Base-by-base conservation (phyloP, 2,329 filamentous ascomycete genomes). In the Eutypella sp. region DNA sequence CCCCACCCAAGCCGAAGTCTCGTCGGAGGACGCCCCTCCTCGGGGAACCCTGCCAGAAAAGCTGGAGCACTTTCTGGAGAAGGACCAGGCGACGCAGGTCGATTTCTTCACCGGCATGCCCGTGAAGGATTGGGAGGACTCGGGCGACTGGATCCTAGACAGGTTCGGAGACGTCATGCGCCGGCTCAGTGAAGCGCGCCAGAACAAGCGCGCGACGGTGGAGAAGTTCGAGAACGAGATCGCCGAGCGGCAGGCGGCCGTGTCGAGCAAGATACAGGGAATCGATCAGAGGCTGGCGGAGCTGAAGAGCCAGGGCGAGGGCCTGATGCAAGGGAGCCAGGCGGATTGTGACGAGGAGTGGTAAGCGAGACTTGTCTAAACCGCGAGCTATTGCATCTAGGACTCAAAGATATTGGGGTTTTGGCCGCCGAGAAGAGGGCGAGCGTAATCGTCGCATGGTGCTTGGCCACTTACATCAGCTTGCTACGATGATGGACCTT, bases 111-210 rank as follows among this genome's bases (percentile, higher is more conserved):
- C 67, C 3, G 68, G 69, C 43, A 75, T 82, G 70, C 62, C 73
- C 1, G 66, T 81, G 13, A 64, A 70, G 15, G 79, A 82, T 44
- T 82, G 79, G 79, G 78, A 82, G 53, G 67, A 71, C 13, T 72
- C 77, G 1, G 79, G 79, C 5, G 77, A 81, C 51, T 82, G 79
- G 79, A 79, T 82, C 46, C 64, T 79, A 19, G 70, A 72, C 37
- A 74, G 72, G 49, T 82, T 82, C 49, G 63, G 70, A 7, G 65
- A 66, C 3, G 62, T 82, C 36, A 70, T 80, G 59, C 62, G 68
- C 48, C 67, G 64, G 43, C 59, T 82, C 50, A 71, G 69, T 47
- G 66, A 72, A 42, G 68, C 73, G 18, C 70, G 79, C 9, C 69
- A 69, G 47, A 63, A 63, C 13, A 81, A 79, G 62, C 70, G 79